Conservation (phyloP, 225 moss, liverwort and hornwort species). For the Antitrichia curtipendula region DNA sequence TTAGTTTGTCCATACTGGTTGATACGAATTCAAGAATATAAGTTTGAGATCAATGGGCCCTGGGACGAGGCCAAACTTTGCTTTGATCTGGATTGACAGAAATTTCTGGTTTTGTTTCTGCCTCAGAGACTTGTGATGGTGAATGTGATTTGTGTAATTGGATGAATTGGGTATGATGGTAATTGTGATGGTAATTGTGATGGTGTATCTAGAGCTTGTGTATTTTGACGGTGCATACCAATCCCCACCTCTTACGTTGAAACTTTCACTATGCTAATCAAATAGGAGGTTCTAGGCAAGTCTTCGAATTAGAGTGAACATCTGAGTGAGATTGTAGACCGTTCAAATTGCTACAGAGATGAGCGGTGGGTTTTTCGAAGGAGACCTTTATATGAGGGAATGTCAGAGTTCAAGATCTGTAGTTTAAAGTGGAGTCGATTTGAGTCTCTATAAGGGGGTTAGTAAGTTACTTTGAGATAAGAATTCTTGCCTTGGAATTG, state of each 20-base stretch:
- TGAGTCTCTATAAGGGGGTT: background rate
- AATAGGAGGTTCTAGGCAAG: background rate
- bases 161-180: background rate
- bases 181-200: background rate
- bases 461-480: background rate
- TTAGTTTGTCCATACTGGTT: conserved; percentile 83
- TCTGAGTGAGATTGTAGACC: background rate
- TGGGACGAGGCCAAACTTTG: conserved; percentile 99
- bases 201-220: background rate
- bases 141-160: background rate
- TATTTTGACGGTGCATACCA: background rate
- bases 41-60: conserved; percentile 94
- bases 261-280: background rate
- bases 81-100: conserved; percentile 57
- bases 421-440: background rate
- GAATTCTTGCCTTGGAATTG: background rate
- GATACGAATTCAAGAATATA: conserved; percentile 84
- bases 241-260: background rate
- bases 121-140: background rate
- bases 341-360: background rate
- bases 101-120: background rate
- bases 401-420: background rate
- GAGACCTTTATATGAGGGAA: background rate
- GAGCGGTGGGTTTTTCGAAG: background rate
- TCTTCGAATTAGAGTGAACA: background rate